Evolutionary conservation across 73 alveolate species (phyloP), one percentile per base, ranked within the genome.

Genomic region (Tetrahymena borealis): DNA sequence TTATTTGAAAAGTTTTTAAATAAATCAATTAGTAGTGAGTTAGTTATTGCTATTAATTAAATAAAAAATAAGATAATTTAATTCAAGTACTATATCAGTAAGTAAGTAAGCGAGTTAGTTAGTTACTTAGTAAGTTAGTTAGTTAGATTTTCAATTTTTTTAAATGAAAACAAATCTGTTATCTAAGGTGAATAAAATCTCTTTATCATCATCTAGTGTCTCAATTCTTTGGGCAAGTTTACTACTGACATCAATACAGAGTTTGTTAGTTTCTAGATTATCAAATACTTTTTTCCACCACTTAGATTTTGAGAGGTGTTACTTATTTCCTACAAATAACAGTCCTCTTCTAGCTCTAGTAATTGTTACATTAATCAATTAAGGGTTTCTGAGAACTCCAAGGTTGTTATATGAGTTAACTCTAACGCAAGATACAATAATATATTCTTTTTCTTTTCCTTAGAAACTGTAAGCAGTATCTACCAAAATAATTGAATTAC

Each of bases 391-490:
- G 7, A 94, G 90, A 85, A 94, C 91, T 13, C 96, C 96, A 11
- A 94, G 91, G 39, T 32, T 90, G n/a, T 85, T 35, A 77, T 35
- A 28, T 18, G 32, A 2, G 91, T 94, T 94, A 79, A 43, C 60
- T 78, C 96, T 94, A 0, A 94, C 97, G 20, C 90, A 38, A 33
- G 91, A 91, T 7, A 94, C 79, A 31, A 94, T 94, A 8, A 94
- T 94, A 90, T 33, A 91, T 36, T 94, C 96, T 90, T 40, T 94
- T 94, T 94, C 97, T 79, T 39, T 32, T 85, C 97, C 97, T 94
- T 94, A 95, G 91, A 92, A 94, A 35, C 94, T 78, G 94, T 94
- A 95, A 40, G 94, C 93, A 0, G 97, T 91, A 37, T 92, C 92
- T 11, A 93, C 92, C 7, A 85, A 78, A 4, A 93, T 90, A 40